These are phyloP conservation scores for Aureobasidium mangrovei DNA, from an alignment of 2,329 filamentous ascomycete genomes.

Conservation along the genomic window DNA sequence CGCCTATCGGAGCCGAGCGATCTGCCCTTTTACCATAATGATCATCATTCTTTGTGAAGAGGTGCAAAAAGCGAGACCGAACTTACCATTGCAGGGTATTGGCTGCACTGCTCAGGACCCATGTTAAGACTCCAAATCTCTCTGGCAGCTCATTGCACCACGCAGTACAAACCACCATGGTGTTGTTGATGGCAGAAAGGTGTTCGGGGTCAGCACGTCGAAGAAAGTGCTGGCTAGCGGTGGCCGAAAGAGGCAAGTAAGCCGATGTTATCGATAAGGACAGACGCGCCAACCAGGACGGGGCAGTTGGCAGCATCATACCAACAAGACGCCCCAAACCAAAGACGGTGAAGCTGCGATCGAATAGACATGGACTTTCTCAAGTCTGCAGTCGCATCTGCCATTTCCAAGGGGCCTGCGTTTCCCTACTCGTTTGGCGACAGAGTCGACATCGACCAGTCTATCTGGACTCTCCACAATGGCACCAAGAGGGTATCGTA, in stretches of 20 bases:
- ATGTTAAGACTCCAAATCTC: too few relatives aligned
- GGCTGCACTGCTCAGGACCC: background rate
- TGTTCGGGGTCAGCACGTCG: background rate
- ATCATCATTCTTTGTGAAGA: constrained; percentile 41
- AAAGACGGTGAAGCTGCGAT: background rate
- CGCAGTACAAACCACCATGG: background rate
- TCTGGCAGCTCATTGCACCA: background rate
- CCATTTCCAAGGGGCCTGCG: constrained; percentile 87
- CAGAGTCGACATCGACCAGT: constrained; percentile 81
- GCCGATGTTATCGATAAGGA: constrained; percentile 12
- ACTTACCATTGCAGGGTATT: background rate
- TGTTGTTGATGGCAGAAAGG: background rate
- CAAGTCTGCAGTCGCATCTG: constrained; percentile 93
- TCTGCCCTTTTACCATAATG: constrained; percentile 57
- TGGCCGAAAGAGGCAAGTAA: background rate
- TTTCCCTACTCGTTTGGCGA: constrained; percentile 93
- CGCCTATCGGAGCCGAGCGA: constrained; percentile 23
- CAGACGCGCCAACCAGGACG: background rate
- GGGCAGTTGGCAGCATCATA: background rate
- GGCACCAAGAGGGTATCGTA: constrained; percentile 70
- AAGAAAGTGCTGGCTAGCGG: background rate
- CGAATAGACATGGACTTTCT: constrained; percentile 73
- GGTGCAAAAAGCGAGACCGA: background rate
- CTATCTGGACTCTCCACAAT: constrained; percentile 94
- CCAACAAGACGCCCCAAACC: background rate